Conservation (phyloP, 148 eudicot genomes). For the Drosera capensis region DNA sequence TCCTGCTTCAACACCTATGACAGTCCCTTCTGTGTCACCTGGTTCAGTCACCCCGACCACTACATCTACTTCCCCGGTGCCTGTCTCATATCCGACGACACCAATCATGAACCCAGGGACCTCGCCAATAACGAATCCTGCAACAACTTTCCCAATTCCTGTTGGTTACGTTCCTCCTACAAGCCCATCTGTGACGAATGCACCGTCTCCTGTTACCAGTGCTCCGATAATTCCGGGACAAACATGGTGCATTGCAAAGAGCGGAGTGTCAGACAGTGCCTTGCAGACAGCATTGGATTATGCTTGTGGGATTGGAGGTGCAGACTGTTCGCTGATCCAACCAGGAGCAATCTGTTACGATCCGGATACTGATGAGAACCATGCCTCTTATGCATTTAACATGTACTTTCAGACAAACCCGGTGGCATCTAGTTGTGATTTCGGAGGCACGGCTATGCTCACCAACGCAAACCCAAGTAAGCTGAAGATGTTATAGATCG, state of each 20-base stretch:
- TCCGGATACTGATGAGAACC: conserved; percentile 53
- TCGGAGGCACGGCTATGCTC: conserved; percentile 56
- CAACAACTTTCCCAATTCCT: conserved; percentile 23
- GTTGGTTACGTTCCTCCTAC: conserved; percentile 21
- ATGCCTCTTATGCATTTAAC: conserved; percentile 87
- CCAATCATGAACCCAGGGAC: neutral
- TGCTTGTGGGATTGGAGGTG: conserved; percentile 82
- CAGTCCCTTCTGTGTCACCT: conserved; percentile 18
- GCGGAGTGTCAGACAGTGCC: conserved; percentile 32
- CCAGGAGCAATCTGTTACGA: conserved; percentile 57
- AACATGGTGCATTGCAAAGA: conserved; percentile 73
- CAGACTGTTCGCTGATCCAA: conserved; percentile 70
- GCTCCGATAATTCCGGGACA: conserved; percentile 33
- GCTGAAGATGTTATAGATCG: conserved; percentile 6
- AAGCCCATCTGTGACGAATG: conserved; percentile 22
- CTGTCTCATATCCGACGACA: conserved; percentile 17
- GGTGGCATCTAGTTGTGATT: conserved; percentile 59
- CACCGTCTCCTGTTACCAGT: conserved; percentile 7
- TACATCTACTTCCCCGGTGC: conserved; percentile 10
- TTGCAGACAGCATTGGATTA: conserved; percentile 70
- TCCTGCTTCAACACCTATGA: conserved; percentile 13
- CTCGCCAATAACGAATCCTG: no score
- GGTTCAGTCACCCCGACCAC: conserved; percentile 11
- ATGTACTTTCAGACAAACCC: conserved; percentile 79
- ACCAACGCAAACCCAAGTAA: conserved; percentile 82